Evolutionary conservation across 148 eudicot genomes (phyloP).

Genomic region (Limonium bicolor): DNA sequence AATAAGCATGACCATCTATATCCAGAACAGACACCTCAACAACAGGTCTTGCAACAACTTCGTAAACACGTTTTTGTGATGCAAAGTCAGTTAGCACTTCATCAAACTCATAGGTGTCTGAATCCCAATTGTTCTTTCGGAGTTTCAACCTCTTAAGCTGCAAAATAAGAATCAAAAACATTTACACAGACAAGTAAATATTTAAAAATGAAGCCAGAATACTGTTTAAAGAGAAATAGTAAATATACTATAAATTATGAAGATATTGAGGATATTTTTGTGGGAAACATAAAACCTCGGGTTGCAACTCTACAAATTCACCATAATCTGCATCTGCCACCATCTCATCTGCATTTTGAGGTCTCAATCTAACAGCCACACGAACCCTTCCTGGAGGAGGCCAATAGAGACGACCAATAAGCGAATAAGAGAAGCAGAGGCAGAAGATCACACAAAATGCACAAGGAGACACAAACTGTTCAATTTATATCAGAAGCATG

Average conservation of each 20-base stretch:
- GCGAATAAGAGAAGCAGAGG: too few relatives aligned
- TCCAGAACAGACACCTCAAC: conserved; percentile 99
- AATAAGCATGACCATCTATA: too few relatives aligned
- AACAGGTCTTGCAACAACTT: conserved; percentile 99
- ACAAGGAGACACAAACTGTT: too few relatives aligned
- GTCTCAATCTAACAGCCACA: conserved; percentile 92
- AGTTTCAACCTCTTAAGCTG: conserved; percentile 93
- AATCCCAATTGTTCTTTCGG: conserved; percentile 97
- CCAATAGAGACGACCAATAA: too few relatives aligned
- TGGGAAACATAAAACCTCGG: conserved; percentile 43
- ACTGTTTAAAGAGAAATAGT: conserved; percentile 1
- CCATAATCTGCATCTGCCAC: conserved; percentile 96
- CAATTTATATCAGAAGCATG: too few relatives aligned
- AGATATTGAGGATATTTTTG: background rate
- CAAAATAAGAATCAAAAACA: background rate
- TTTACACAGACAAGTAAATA: background rate
- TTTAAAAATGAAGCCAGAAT: background rate
- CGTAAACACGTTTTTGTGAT: conserved; percentile 96
- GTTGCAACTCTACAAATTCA: conserved; percentile 86
- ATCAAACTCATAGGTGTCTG: conserved; percentile 96
- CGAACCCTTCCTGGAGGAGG: conserved; percentile 86
- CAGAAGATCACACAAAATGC: too few relatives aligned
- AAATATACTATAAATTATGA: background rate
- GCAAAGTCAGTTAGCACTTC: conserved; percentile 89
- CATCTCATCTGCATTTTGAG: conserved; percentile 81